Evolutionary conservation across 2,329 filamentous ascomycete genomes (phyloP), one percentile per base, ranked within the genome.

Genomic region (Zasmidium citrigriseum): DNA sequence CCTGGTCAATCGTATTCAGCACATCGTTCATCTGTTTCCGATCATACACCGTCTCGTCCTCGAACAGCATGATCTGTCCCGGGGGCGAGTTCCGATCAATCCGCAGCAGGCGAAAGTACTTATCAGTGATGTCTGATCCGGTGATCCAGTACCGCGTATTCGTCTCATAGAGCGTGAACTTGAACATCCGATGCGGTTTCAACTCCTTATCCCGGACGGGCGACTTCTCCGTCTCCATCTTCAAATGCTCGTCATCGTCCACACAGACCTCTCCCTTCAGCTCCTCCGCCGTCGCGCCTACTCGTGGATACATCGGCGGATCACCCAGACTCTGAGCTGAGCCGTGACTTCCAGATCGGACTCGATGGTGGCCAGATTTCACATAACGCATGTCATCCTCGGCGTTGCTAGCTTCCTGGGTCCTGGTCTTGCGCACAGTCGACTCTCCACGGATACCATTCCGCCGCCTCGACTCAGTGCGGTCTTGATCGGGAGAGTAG

Each of bases 161-260:
- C 2, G 95, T 99, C 78, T 99, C 95, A 75, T 99, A 98, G 21
- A 99, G 79, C n/a, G 90, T 95, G 75, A 96, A 98, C 70, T 95
- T 96, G 79, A 97, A 92, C 91, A 99, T 96, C 14, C 72, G 65
- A 61, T 71, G 70, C 3, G 67, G 65, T 22, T 57, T 53, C 5
- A 55, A 58, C 9, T 62, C 55, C 14, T 59, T 57, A 22, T 62
- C 61, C 24, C 51, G 59, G 22, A 67, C 60, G 27, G 60, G 57
- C 16, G 49, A 22, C 12, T 52, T 46, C 27, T 52, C 44, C n/a
- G 52, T 41, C n/a, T 63, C 29, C 38, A 59, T 58, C 38, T 58
- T 65, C 50, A 70, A 49, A 46, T 70, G 65, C 22, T 60, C 55
- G 16, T 63, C 63, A 24, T 64, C 65, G 11, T 64, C 66, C n/a